These are phyloP conservation scores for Ophiostoma triangulosporum DNA, from an alignment of 2,329 filamentous ascomycete genomes.

Conservation along the genomic window DNA sequence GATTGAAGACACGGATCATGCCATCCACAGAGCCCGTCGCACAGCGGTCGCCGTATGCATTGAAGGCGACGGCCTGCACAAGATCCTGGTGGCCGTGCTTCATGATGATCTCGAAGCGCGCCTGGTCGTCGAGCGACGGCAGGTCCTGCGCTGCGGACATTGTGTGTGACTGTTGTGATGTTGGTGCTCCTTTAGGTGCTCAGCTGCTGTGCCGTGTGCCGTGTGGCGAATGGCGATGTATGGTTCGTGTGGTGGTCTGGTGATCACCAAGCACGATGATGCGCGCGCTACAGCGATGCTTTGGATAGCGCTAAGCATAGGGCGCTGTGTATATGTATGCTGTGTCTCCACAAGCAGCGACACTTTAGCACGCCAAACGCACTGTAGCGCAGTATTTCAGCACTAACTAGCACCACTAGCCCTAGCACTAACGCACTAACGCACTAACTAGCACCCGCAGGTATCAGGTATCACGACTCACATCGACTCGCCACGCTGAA, in stretches of 20 bases:
- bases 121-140: slow-evolving; percentile 28
- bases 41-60: slow-evolving; percentile 82
- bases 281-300: neutral
- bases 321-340: too few relatives aligned
- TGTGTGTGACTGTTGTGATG: neutral
- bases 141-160: slow-evolving; percentile 20
- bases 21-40: slow-evolving; percentile 87
- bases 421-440: too few relatives aligned
- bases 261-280: neutral
- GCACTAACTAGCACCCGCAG: neutral
- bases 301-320: too few relatives aligned
- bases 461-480: neutral
- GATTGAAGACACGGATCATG: slow-evolving; percentile 82
- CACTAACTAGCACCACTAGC: too few relatives aligned
- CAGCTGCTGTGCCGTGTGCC: neutral
- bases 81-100: slow-evolving; percentile 67
- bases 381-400: neutral
- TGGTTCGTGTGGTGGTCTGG: neutral
- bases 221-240: neutral
- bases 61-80: slow-evolving; percentile 77
- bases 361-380: neutral
- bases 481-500: neutral
- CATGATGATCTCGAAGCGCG: slow-evolving; percentile 45
- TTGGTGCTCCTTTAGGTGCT: neutral
- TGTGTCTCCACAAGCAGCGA: too few relatives aligned